phyloP scores from a whole-genome alignment of 495 filamentous ascomycete genomes.

The Penicillium herquei region DNA sequence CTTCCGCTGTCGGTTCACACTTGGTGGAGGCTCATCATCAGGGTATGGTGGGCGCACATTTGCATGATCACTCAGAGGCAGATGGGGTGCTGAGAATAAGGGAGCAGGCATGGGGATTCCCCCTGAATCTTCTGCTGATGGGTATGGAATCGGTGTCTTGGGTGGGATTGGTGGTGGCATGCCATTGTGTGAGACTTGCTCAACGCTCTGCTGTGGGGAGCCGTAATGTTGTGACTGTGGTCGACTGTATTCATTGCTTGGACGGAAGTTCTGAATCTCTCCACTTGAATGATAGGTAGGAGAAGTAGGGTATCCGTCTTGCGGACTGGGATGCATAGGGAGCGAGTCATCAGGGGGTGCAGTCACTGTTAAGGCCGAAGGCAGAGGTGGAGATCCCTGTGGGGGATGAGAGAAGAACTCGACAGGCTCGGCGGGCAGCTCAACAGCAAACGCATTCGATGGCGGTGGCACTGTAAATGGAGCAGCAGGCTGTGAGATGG shows the following conservation, averaged over 20 bases:
- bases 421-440: slow-evolving; percentile 59
- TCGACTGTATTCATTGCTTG: slow-evolving; percentile 34
- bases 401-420: slow-evolving; percentile 34
- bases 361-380: slow-evolving; percentile 27
- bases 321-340: slow-evolving; percentile 34
- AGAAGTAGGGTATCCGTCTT: slow-evolving; percentile 24
- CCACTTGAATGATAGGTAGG: slow-evolving; percentile 38
- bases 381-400: slow-evolving; percentile 24
- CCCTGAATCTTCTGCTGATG: slow-evolving; percentile 29
- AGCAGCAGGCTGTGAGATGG: slow-evolving; percentile 16
- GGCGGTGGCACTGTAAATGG: slow-evolving; percentile 35
- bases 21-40: slow-evolving; percentile 75
- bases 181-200: slow-evolving; percentile 41
- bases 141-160: slow-evolving; percentile 73
- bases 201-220: slow-evolving; percentile 45
- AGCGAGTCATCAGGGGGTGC: slow-evolving; percentile 31
- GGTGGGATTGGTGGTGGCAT: slow-evolving; percentile 70
- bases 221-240: slow-evolving; percentile 38
- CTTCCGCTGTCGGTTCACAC: slow-evolving; percentile 81
- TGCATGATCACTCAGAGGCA: slow-evolving; percentile 25
- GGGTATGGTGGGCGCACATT: slow-evolving; percentile 69
- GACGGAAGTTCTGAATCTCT: slow-evolving; percentile 34
- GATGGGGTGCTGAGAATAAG: slow-evolving; percentile 18
- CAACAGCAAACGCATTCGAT: slow-evolving; percentile 53
- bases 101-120: slow-evolving; percentile 38